These are phyloP conservation scores for Paraglomus brasilianum DNA, from an alignment of 192 early-diverging fungal genomes.

Conservation along the genomic window DNA sequence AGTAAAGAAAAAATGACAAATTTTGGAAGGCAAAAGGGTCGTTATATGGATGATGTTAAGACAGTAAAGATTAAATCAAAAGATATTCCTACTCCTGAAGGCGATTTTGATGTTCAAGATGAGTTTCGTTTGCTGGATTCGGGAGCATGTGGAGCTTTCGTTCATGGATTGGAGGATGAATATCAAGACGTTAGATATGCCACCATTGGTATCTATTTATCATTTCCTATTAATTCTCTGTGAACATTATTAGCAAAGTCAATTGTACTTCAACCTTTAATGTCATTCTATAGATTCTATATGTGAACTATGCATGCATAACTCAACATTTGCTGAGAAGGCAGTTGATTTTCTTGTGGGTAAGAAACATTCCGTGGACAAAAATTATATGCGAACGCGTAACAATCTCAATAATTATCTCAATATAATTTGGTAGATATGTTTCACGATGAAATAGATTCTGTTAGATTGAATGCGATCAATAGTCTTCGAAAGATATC, in stretches of 20 bases:
- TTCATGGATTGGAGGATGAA: constrained; percentile 96
- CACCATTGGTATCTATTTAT: constrained; percentile 65
- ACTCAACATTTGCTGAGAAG: constrained; percentile 65
- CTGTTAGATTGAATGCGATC: constrained; percentile 80
- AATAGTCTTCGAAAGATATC: constrained; percentile 74
- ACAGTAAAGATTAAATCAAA: constrained; percentile 26
- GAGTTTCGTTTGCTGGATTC: constrained; percentile 73
- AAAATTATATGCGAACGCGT: neutral
- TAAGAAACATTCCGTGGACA: constrained; percentile 30
- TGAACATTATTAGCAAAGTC: neutral
- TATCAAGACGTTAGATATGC: constrained; percentile 84
- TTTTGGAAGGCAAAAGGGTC: constrained; percentile 30
- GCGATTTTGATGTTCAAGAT: constrained; percentile 67
- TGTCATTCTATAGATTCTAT: constrained; percentile 65
- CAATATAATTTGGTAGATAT: constrained; percentile 62
- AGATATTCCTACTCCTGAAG: constrained; percentile 61
- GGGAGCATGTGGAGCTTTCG: constrained; percentile 88
- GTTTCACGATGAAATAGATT: constrained; percentile 94
- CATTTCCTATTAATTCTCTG: neutral
- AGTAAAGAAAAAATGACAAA: constrained; percentile 80
- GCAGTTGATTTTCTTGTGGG: constrained; percentile 82
- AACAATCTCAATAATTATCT: neutral
- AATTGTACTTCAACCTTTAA: neutral
- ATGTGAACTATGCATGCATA: constrained; percentile 70
- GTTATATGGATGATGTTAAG: neutral